These are phyloP conservation scores for Aspergillus pseudonomiae DNA, from an alignment of 2,329 filamentous ascomycete species.

Conservation along the genomic window DNA sequence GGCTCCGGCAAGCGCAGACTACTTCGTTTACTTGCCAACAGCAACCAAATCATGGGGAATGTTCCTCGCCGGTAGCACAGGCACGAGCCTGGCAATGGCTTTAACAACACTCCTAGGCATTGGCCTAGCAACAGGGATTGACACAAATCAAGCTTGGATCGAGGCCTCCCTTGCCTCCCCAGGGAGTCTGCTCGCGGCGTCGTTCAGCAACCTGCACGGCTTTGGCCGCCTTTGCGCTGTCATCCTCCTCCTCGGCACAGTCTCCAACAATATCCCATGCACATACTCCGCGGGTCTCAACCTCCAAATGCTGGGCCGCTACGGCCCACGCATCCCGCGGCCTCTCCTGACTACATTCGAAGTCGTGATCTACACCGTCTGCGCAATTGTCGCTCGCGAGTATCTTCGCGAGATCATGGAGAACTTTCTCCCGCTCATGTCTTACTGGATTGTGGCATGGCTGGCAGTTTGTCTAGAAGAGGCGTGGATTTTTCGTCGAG, in stretches of 20 bases:
- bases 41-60: conserved; percentile 36
- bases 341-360: conserved; percentile 46
- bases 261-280: conserved; percentile 47
- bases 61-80: conserved; percentile 40
- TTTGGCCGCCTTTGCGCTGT: conserved; percentile 48
- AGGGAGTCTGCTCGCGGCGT: conserved; percentile 39
- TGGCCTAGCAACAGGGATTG: conserved; percentile 42
- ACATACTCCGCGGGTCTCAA: conserved; percentile 47
- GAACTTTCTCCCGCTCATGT: conserved; percentile 49
- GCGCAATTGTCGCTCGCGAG: conserved; percentile 44
- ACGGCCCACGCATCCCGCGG: conserved; percentile 41
- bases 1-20: conserved; percentile 41
- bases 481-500: conserved; percentile 43
- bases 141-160: conserved; percentile 28
- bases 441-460: conserved; percentile 48
- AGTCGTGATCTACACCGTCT: conserved; percentile 45
- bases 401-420: conserved; percentile 47
- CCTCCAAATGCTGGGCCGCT: conserved; percentile 44
- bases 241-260: conserved; percentile 42
- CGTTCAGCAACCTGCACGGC: conserved; percentile 38
- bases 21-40: conserved; percentile 46
- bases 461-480: conserved; percentile 45
- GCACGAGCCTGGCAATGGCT: conserved; percentile 34
- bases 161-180: conserved; percentile 34
- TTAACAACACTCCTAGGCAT: conserved; percentile 42